These are phyloP conservation scores for Sporopachydermia quercuum DNA, from an alignment of 805 yeast genomes.

Conservation along the genomic window DNA sequence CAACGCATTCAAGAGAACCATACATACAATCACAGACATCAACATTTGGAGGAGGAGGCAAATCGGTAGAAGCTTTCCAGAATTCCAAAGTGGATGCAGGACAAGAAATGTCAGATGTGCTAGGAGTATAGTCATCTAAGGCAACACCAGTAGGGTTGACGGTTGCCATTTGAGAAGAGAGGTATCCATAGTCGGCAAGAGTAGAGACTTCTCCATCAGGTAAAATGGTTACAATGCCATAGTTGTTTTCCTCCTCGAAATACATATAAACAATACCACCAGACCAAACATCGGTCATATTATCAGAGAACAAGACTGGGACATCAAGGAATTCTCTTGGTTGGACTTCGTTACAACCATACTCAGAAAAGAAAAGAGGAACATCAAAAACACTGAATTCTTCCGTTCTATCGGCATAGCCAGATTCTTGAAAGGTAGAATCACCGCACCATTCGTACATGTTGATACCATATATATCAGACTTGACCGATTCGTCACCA, in stretches of 20 bases:
- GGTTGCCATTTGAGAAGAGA: conserved; percentile 36
- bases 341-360: conserved; percentile 62
- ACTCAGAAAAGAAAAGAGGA: conserved; percentile 78
- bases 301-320: conserved; percentile 41
- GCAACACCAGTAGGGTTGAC: conserved; percentile 36
- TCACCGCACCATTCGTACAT: conserved; percentile 83
- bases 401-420: conserved; percentile 55
- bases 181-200: conserved; percentile 41
- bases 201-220: conserved; percentile 37
- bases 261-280: conserved; percentile 93
- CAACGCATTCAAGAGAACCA: conserved; percentile 41
- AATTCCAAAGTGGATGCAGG: conserved; percentile 31
- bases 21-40: conserved; percentile 50
- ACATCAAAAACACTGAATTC: conserved; percentile 61
- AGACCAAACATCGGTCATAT: conserved; percentile 85
- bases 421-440: conserved; percentile 43
- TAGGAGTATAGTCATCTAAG: conserved; percentile 21
- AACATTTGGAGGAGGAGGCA: conserved; percentile 70
- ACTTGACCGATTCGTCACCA: conserved; percentile 44
- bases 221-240: conserved; percentile 56
- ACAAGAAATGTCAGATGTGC: conserved; percentile 24
- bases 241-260: conserved; percentile 69
- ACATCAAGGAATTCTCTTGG: conserved; percentile 76
- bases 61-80: conserved; percentile 53
- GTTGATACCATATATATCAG: conserved; percentile 73